These are phyloP conservation scores for Huiozyma naganishii DNA, from an alignment of 805 yeast genomes.

Conservation along the genomic window DNA sequence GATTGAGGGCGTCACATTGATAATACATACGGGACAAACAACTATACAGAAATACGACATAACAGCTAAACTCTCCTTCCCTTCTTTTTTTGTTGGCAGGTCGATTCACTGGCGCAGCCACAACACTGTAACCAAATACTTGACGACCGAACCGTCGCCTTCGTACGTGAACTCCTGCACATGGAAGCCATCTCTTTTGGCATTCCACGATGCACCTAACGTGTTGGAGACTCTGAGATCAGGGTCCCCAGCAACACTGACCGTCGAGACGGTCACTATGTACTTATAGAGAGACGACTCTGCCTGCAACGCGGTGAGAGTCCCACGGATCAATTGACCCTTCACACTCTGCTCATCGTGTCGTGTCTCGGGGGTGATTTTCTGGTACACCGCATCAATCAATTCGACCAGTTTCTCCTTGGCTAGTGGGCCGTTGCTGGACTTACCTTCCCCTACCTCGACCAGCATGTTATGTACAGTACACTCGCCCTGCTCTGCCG, in stretches of 20 bases:
- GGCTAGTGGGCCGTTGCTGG: conserved; percentile 14
- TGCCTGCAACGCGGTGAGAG: conserved; percentile 30
- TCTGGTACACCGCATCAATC: conserved; percentile 7
- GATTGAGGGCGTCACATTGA: background rate
- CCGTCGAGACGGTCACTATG: conserved; percentile 24
- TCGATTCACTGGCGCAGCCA: conserved; percentile 22
- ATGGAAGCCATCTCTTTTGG: conserved; percentile 38
- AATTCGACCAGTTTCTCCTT: conserved; percentile 10
- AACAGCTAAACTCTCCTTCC: too few species aligned
- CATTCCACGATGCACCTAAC: conserved; percentile 50
- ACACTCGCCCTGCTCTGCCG: too few species aligned
- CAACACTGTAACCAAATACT: conserved; percentile 23
- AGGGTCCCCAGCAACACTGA: background rate
- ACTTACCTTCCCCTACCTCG: conserved; percentile 9
- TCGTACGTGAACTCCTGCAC: too few species aligned
- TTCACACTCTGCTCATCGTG: conserved; percentile 4
- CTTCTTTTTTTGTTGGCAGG: too few species aligned
- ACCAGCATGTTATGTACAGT: conserved; percentile 5
- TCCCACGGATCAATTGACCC: conserved; percentile 21
- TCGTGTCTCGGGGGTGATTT: background rate
- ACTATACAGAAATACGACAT: too few species aligned
- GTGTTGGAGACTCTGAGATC: conserved; percentile 23
- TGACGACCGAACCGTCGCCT: background rate
- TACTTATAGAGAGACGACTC: conserved; percentile 50
- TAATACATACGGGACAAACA: background rate